Evolutionary conservation across 371 early-diverging fungal species (phyloP).

Genomic region (Lichtheimia hyalospora): DNA sequence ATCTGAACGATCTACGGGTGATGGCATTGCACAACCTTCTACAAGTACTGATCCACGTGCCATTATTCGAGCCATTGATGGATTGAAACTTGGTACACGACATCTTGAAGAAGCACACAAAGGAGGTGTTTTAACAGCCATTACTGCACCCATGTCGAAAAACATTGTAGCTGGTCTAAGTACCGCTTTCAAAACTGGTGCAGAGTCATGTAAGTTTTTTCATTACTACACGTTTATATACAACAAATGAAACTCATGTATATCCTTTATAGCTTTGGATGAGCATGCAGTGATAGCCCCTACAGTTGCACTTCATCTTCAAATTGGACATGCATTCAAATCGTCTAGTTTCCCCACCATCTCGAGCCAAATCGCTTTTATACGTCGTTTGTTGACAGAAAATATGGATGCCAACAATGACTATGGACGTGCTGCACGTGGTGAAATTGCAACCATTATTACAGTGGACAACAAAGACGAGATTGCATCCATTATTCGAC

Average conservation of each 20-base stretch:
- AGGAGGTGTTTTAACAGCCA: slow-evolving; percentile 58
- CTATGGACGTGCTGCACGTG: slow-evolving; percentile 50
- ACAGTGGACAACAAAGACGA: slow-evolving; percentile 68
- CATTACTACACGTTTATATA: too few relatives aligned
- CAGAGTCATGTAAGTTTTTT: slow-evolving; percentile 14
- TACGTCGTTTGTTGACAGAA: slow-evolving; percentile 51
- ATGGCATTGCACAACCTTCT: slow-evolving; percentile 41
- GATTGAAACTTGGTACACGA: slow-evolving; percentile 56
- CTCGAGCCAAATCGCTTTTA: slow-evolving; percentile 62
- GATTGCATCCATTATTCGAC: slow-evolving; percentile 63
- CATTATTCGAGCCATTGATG: slow-evolving; percentile 54
- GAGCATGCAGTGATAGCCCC: slow-evolving; percentile 32
- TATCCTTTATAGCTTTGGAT: slow-evolving; percentile 11
- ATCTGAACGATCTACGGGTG: slow-evolving; percentile 53
- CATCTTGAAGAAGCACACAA: slow-evolving; percentile 63
- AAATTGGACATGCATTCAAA: slow-evolving; percentile 52
- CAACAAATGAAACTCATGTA: not conserved
- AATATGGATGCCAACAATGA: slow-evolving; percentile 23
- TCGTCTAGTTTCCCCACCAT: slow-evolving; percentile 54
- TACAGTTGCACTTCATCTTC: slow-evolving; percentile 65
- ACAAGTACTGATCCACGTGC: slow-evolving; percentile 22
- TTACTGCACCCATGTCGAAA: slow-evolving; percentile 47
- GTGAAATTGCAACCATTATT: slow-evolving; percentile 64
- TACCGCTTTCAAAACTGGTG: slow-evolving; percentile 24
- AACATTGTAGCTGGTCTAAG: slow-evolving; percentile 50